Base-by-base conservation (phyloP, 176 grass and related monocot species). In the Oryza nivara region DNA sequence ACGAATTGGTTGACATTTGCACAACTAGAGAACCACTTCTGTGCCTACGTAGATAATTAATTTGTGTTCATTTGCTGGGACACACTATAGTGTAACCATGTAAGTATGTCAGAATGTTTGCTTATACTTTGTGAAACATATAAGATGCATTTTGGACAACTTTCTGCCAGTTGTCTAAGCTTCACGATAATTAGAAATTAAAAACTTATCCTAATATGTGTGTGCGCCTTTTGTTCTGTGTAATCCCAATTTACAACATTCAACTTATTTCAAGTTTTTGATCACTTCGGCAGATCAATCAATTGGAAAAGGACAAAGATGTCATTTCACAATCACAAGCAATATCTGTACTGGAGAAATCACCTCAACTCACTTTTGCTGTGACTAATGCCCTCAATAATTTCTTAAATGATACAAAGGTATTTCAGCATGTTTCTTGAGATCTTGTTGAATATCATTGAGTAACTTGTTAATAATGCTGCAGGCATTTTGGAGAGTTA, bases 301-400 rank as follows among this genome's bases (percentile, higher is more conserved):
- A 98, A 81, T 87, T 98, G 73, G 96, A 98, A 85, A 98, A 95
- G 78, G 96, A 98, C 83, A 98, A 95, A 85, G 96, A 98, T 89
- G 96, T 98, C 35, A 82, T 98, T 88, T 94, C 93, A 65, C 96
- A 98, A 60, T 95, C 96, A 77, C 93, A 98, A 81, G 96, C 96
- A 81, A 98, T 98, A 93, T 51, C 92, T 26, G 89, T 90, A 56
- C 69, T 98, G 44, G 89, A 94, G 71, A 98, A 90, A 83, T 87
- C 93, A 73, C 93, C 96, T 56, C 91, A 93, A 68, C 68, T 94
- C n/a, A 92, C 96, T 77, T 84, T 93, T 70, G 74, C 91, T 89
- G 93, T 94, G 85, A 78, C 95, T 79, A 98, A 98, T 86, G 91
- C 93, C 64, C 96, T 98, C 38, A 98, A 93, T 90, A 98, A 86